These are phyloP conservation scores for Phialocephala subalpina DNA, from an alignment of 2,329 filamentous ascomycete genomes.

Conservation along the genomic window DNA sequence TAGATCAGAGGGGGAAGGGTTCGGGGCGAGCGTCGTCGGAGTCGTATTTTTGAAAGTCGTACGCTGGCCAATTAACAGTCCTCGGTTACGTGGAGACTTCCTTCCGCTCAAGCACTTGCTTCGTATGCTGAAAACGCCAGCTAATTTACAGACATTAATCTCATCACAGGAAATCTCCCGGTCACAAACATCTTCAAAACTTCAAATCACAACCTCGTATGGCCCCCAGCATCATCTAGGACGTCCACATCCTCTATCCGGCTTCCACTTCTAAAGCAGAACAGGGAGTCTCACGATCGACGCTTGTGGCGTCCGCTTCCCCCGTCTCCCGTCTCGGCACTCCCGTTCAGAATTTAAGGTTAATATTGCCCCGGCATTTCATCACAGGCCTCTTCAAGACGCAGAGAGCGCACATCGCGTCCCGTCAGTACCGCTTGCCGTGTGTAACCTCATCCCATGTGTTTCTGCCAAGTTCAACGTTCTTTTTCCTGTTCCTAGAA, in stretches of 20 bases:
- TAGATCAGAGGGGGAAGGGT: background rate
- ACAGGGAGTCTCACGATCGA: slow-evolving; percentile 1
- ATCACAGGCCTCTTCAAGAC: background rate
- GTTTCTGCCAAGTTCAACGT: background rate
- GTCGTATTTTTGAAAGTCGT: background rate
- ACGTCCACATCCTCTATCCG: background rate
- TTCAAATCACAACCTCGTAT: background rate
- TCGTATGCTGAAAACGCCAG: background rate
- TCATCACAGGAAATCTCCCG: background rate
- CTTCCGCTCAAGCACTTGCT: background rate
- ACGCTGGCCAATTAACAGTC: background rate
- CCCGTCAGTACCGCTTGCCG: background rate
- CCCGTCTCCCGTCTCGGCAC: slow-evolving; percentile 1
- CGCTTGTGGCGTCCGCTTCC: background rate
- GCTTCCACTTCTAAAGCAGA: no score
- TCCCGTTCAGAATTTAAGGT: slow-evolving; percentile 9
- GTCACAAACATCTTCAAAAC: background rate
- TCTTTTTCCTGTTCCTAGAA: background rate
- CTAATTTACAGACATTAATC: background rate
- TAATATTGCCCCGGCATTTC: background rate
- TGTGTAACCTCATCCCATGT: background rate
- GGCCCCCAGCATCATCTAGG: background rate
- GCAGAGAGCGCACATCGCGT: background rate
- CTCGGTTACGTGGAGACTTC: background rate
- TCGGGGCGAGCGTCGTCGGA: background rate